phyloP scores from a whole-genome alignment of 306 rosid genomes.

The Fagus sylvatica region DNA sequence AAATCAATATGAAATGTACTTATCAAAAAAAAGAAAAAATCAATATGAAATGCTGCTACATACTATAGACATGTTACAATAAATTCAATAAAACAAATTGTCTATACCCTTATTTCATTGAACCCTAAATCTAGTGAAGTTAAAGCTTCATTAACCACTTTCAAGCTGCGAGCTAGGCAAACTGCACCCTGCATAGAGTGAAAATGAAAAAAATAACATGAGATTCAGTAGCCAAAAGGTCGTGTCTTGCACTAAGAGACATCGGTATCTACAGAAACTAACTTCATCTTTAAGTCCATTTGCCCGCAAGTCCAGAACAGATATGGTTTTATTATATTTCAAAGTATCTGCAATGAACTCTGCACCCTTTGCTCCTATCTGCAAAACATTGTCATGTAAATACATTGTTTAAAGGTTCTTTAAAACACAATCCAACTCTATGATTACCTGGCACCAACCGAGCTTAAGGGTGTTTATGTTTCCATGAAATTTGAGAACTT shows the following conservation, averaged over 20 bases:
- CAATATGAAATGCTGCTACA: slow-evolving; percentile 15
- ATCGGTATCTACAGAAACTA: slow-evolving; percentile 29
- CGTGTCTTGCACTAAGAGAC: background rate
- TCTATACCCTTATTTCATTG: slow-evolving; percentile 89
- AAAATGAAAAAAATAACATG: background rate
- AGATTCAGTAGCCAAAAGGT: slow-evolving; percentile 18
- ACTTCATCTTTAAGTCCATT: slow-evolving; percentile 93
- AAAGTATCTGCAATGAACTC: slow-evolving; percentile 86
- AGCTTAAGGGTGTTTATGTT: slow-evolving; percentile 81
- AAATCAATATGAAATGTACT: slow-evolving; percentile 10
- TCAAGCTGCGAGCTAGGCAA: slow-evolving; percentile 95
- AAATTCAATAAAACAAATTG: background rate
- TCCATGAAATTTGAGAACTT: slow-evolving; percentile 90
- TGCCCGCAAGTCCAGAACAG: slow-evolving; percentile 79
- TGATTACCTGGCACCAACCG: slow-evolving; percentile 97
- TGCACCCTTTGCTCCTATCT: slow-evolving; percentile 96
- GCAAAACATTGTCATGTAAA: slow-evolving; percentile 23
- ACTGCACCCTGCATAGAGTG: slow-evolving; percentile 74
- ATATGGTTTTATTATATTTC: slow-evolving; percentile 88
- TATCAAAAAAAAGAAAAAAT: background rate
- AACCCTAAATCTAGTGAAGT: slow-evolving; percentile 87
- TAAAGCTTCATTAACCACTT: slow-evolving; percentile 95
- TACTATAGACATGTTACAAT: slow-evolving; percentile 5
- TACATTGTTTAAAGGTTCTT: background rate
- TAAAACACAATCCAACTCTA: background rate